Percentiles rank a stretch among this genome's conserved stretches.
Evolutionary conservation across 108 stramenopile species (phyloP).

Genomic region (Parmales sp.): DNA sequence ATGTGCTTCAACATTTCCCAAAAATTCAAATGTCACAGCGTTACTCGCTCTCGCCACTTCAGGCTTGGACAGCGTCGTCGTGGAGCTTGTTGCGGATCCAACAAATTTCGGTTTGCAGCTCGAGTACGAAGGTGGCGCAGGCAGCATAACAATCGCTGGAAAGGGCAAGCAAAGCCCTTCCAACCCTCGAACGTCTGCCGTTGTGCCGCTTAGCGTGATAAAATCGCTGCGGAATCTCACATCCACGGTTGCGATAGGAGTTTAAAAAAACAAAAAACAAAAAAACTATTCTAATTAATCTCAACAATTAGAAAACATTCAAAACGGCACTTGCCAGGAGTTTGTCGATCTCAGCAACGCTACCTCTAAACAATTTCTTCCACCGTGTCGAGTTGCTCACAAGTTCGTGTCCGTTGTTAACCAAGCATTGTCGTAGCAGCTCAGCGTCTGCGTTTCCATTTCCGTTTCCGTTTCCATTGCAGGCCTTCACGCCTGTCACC

Average conservation of each 20-base stretch:
- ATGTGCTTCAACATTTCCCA: background rate
- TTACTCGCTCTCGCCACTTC: background rate
- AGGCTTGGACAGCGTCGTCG: background rate
- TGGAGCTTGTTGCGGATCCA: background rate
- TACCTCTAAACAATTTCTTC: too few relatives aligned
- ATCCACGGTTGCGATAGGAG: background rate
- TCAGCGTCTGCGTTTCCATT: too few relatives aligned
- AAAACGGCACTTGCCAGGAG: too few relatives aligned
- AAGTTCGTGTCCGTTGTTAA: too few relatives aligned
- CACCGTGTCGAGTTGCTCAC: too few relatives aligned
- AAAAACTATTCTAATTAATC: background rate
- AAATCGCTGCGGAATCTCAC: background rate
- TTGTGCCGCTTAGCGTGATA: background rate
- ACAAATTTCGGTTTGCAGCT: background rate
- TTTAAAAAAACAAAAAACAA: background rate
- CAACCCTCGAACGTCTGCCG: background rate
- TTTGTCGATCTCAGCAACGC: too few relatives aligned
- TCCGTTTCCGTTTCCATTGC: too few relatives aligned
- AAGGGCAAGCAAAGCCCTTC: background rate
- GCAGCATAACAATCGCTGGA: background rate
- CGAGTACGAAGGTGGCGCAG: background rate
- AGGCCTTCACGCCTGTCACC: too few relatives aligned
- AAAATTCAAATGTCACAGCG: background rate
- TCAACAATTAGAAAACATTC: background rate
- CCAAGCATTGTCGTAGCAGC: too few relatives aligned